Evolutionary conservation across 805 yeast genomes (phyloP).

Genomic region (Saturnispora ahearnii): DNA sequence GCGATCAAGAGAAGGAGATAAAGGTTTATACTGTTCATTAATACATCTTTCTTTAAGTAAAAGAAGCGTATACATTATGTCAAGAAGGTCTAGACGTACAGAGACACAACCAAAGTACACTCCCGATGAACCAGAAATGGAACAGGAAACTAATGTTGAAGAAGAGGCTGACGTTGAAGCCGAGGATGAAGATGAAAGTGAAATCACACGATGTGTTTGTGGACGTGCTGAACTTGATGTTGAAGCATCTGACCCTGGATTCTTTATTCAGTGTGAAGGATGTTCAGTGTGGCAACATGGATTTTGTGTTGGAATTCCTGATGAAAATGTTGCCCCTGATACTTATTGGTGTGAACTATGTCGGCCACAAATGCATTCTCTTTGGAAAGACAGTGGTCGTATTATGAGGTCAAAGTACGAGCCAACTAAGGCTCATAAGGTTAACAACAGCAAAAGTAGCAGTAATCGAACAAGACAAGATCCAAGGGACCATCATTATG

Average conservation of each 20-base stretch:
- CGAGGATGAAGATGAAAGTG: conserved; percentile 26
- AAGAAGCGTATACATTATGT: conserved; percentile 15
- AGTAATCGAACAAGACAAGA: conserved; percentile 10
- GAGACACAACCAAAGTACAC: conserved; percentile 14
- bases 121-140: conserved; percentile 15
- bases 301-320: conserved; percentile 78
- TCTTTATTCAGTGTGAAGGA: conserved; percentile 76
- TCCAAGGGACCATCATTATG: conserved; percentile 29
- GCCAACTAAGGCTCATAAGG: conserved; percentile 24
- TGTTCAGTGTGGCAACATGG: conserved; percentile 99
- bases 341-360: conserved; percentile 93
- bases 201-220: conserved; percentile 48
- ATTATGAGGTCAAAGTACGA: conserved; percentile 41
- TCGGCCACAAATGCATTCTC: conserved; percentile 70
- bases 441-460: neutral
- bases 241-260: conserved; percentile 43
- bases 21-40: too few relatives aligned
- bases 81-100: conserved; percentile 26
- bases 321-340: conserved; percentile 74
- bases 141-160: neutral
- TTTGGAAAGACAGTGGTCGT: conserved; percentile 37
- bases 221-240: conserved; percentile 38
- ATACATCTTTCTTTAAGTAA: too few relatives aligned
- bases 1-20: too few relatives aligned
- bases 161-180: conserved; percentile 8